Conservation (phyloP, 495 filamentous ascomycete species). For the Penicillium parvum region DNA sequence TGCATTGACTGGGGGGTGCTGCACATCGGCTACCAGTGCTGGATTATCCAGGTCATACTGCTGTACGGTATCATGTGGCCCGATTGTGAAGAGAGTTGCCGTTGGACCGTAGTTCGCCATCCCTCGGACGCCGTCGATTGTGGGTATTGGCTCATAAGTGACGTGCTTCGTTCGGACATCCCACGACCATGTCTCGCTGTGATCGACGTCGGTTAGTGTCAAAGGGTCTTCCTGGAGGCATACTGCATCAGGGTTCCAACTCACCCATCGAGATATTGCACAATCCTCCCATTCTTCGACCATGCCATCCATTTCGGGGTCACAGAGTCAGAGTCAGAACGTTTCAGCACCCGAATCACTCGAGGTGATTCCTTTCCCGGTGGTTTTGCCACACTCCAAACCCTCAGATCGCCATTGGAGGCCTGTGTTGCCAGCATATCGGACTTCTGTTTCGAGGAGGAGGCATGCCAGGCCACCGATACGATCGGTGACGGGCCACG, state of each 20-base stretch:
- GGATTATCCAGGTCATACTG: slow-evolving; percentile 91
- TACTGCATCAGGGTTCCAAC: too few relatives aligned
- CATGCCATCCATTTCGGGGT: slow-evolving; percentile 95
- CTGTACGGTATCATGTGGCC: slow-evolving; percentile 81
- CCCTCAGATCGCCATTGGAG: slow-evolving; percentile 83
- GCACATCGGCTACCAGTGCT: slow-evolving; percentile 73
- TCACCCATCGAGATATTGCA: slow-evolving; percentile 90
- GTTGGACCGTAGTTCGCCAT: slow-evolving; percentile 85
- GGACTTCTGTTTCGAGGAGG: slow-evolving; percentile 92
- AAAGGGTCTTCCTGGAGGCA: too few relatives aligned
- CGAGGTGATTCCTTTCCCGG: slow-evolving; percentile 69
- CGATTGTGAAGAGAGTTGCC: slow-evolving; percentile 88
- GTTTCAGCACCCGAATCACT: slow-evolving; percentile 82
- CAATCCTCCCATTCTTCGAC: slow-evolving; percentile 95
- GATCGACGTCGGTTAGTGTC: too few relatives aligned
- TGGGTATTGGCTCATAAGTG: slow-evolving; percentile 81
- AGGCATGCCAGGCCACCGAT: slow-evolving; percentile 93
- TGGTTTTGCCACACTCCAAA: slow-evolving; percentile 94
- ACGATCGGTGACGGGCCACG: slow-evolving; percentile 83
- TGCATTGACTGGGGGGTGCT: slow-evolving; percentile 70
- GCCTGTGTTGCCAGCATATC: slow-evolving; percentile 97
- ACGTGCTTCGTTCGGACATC: slow-evolving; percentile 96
- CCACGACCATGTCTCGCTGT: slow-evolving; percentile 87
- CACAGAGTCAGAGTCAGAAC: slow-evolving; percentile 61
- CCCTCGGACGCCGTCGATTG: slow-evolving; percentile 72